Percentiles rank a stretch among this genome's conserved stretches.
These are phyloP conservation scores for Blumeriella jaapii DNA, from an alignment of 2,329 filamentous ascomycete species.

Conservation along the genomic window DNA sequence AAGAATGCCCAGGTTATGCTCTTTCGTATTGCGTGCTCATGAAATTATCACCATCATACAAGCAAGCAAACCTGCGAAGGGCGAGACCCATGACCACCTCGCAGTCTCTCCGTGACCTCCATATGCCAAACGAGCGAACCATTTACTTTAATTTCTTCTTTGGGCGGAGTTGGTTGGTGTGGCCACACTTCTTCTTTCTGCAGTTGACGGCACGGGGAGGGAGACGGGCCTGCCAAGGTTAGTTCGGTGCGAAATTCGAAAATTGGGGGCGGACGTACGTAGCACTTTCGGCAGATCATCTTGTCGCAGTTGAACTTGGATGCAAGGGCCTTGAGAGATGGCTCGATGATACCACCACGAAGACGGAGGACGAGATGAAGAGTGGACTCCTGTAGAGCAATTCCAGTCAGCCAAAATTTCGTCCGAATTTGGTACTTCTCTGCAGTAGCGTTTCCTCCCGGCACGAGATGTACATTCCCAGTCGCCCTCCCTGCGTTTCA, in stretches of 20 bases:
- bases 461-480: too few relatives aligned
- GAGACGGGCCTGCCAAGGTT: constrained; percentile 53
- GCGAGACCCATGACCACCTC: constrained; percentile 11
- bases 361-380: constrained; percentile 98
- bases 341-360: constrained; percentile 98
- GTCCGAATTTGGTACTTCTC: neutral
- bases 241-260: constrained; percentile 10
- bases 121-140: constrained; percentile 32
- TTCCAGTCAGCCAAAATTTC: constrained; percentile 14
- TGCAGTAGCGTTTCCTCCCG: neutral
- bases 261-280: constrained; percentile 49
- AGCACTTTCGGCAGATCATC: constrained; percentile 99
- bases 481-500: neutral
- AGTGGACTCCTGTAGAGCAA: constrained; percentile 67
- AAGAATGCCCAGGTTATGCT: constrained; percentile 9
- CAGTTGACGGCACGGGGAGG: constrained; percentile 99
- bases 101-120: constrained; percentile 13
- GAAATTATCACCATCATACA: constrained; percentile 20
- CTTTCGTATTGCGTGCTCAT: constrained; percentile 18
- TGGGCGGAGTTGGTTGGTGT: constrained; percentile 99
- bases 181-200: constrained; percentile 99
- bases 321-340: constrained; percentile 94
- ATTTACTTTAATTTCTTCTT: constrained; percentile 99
- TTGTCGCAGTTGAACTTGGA: constrained; percentile 99
- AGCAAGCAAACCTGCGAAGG: constrained; percentile 20